Conservation (phyloP, 2,329 filamentous ascomycete genomes). For the Verticillium klebahnii region DNA sequence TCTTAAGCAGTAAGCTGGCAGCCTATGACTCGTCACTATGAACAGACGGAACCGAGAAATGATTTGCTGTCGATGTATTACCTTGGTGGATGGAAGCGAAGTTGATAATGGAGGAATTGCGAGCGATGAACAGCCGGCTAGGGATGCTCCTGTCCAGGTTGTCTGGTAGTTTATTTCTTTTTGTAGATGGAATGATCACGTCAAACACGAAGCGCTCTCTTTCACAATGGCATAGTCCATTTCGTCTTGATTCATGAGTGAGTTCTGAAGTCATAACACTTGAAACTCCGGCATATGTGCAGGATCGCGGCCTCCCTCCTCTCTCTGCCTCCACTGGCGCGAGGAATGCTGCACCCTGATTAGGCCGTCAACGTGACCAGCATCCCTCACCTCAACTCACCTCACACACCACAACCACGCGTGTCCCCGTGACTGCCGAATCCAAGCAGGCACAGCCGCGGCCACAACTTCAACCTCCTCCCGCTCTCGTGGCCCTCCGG, state of each 20-base stretch:
- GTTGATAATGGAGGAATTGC: no score
- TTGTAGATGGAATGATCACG: background rate
- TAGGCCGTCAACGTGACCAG: background rate
- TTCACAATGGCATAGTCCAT: background rate
- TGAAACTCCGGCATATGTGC: conserved; percentile 9
- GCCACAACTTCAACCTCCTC: background rate
- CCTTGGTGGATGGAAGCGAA: no score
- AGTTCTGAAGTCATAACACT: conserved; percentile 22
- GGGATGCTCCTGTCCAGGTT: no score
- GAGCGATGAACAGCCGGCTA: no score
- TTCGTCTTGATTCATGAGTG: conserved; percentile 26
- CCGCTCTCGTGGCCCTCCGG: background rate
- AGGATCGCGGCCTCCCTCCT: conserved; percentile 2
- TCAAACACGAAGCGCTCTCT: background rate
- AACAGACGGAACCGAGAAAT: no score
- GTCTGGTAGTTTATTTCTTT: no score
- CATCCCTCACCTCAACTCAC: background rate
- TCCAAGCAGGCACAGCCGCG: background rate
- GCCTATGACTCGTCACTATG: background rate
- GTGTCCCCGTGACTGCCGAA: background rate
- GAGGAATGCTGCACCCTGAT: background rate
- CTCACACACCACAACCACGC: background rate
- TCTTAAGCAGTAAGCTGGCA: conserved; percentile 4
- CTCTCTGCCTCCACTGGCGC: background rate
- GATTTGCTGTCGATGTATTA: background rate